phyloP scores from a whole-genome alignment of 768 basidiomycete species.

The Boletus pseudopeckii region DNA sequence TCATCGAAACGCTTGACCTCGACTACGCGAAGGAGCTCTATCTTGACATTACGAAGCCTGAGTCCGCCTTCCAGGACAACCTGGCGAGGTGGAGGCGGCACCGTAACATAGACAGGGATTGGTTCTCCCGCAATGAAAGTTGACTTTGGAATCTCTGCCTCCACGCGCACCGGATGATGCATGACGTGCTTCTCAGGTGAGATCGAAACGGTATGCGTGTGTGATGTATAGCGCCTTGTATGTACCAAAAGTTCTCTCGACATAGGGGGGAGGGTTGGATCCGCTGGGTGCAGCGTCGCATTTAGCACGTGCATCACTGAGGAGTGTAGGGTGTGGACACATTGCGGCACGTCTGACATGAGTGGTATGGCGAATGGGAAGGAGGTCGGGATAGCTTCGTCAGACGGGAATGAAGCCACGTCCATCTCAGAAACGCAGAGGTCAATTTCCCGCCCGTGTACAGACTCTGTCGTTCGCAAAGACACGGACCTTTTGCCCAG shows the following conservation, averaged over 20 bases:
- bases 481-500: slow-evolving; percentile 51
- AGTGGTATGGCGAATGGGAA: slow-evolving; percentile 84
- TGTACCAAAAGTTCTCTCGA: slow-evolving; percentile 64
- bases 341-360: slow-evolving; percentile 76
- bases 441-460: slow-evolving; percentile 61
- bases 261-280: slow-evolving; percentile 37
- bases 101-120: slow-evolving; percentile 75
- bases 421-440: slow-evolving; percentile 56
- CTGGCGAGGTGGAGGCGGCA: slow-evolving; percentile 70
- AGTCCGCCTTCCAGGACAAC: slow-evolving; percentile 68
- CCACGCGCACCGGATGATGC: slow-evolving; percentile 62
- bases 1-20: slow-evolving; percentile 48
- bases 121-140: slow-evolving; percentile 69
- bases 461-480: slow-evolving; percentile 63
- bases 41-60: slow-evolving; percentile 74
- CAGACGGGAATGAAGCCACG: slow-evolving; percentile 46
- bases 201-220: slow-evolving; percentile 50
- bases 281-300: slow-evolving; percentile 57
- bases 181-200: slow-evolving; percentile 58
- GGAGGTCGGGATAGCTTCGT: slow-evolving; percentile 49
- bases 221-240: slow-evolving; percentile 70
- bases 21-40: slow-evolving; percentile 70
- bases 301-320: slow-evolving; percentile 67
- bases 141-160: slow-evolving; percentile 69
- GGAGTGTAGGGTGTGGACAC: slow-evolving; percentile 72